Evolutionary conservation across 768 basidiomycete species (phyloP).

Genomic region (Panus rudis): DNA sequence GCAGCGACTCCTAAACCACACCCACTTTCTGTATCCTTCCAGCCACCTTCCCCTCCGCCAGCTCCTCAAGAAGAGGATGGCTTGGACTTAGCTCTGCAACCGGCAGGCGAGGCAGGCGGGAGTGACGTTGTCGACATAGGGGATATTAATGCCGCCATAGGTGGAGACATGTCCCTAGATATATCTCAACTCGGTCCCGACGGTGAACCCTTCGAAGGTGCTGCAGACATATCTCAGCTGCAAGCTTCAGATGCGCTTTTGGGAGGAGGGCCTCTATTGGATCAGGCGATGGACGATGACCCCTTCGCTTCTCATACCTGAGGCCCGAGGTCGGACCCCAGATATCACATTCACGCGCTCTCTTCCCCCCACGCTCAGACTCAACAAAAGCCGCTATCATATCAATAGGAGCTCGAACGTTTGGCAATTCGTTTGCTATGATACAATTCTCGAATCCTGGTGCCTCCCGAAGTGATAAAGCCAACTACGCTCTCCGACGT

Average conservation of each 20-base stretch:
- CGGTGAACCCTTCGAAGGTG: conserved; percentile 47
- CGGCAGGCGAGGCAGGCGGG: conserved; percentile 40
- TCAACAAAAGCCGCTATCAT: too few species aligned
- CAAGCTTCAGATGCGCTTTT: conserved; percentile 46
- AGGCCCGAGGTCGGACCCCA: too few species aligned
- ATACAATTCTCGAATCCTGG: too few species aligned
- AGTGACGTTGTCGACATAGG: conserved; percentile 34
- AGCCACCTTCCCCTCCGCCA: conserved; percentile 35
- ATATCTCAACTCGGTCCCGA: conserved; percentile 62
- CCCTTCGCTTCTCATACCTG: too few species aligned
- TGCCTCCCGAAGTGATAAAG: too few species aligned
- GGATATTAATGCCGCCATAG: conserved; percentile 25
- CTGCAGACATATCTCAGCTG: conserved; percentile 51
- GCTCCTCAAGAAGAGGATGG: conserved; percentile 33
- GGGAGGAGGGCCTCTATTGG: conserved; percentile 51
- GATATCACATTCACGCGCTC: too few species aligned
- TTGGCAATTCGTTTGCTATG: too few species aligned
- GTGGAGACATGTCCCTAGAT: conserved; percentile 52
- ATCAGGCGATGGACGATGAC: conserved; percentile 39
- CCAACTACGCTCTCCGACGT: background rate
- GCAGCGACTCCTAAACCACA: conserved; percentile 65
- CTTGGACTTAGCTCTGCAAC: conserved; percentile 52
- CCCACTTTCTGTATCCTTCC: conserved; percentile 46
- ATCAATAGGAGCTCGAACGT: too few species aligned
- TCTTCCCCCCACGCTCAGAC: too few species aligned